Conservation (phyloP, 2,329 filamentous ascomycete genomes). For the Colletotrichum sp. region DNA sequence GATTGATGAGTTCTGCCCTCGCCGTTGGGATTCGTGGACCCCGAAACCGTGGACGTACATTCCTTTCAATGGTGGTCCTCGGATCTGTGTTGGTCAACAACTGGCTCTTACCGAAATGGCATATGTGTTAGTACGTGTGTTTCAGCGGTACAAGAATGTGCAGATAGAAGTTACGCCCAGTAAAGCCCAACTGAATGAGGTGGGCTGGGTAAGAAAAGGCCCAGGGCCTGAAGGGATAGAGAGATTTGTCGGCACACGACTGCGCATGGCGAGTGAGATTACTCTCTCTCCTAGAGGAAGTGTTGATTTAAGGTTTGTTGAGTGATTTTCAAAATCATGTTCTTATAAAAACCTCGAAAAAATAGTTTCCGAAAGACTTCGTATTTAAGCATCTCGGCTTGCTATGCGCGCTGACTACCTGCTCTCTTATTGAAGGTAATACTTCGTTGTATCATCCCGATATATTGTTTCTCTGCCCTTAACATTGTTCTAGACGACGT, state of each 20-base stretch:
- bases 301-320: background rate
- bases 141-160: conserved; percentile 33
- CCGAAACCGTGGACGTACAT: conserved; percentile 57
- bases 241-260: background rate
- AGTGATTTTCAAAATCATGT: background rate
- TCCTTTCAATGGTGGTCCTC: conserved; percentile 57
- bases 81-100: conserved; percentile 43
- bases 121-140: background rate
- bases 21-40: conserved; percentile 55
- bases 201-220: background rate
- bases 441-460: too few species aligned
- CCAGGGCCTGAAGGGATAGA: background rate
- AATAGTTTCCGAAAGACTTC: background rate
- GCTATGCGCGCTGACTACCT: too few species aligned
- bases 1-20: conserved; percentile 36
- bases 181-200: background rate
- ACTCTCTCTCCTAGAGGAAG: background rate
- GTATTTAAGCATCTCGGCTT: too few species aligned
- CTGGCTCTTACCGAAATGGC: background rate
- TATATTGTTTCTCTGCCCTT: too few species aligned
- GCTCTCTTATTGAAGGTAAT: too few species aligned
- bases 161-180: background rate
- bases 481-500: background rate
- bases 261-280: background rate
- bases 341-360: background rate